Evolutionary conservation across 1,284 basidiomycete genomes (phyloP), one percentile per base, ranked within the genome.

Genomic region (Ganoderma meredithae): DNA sequence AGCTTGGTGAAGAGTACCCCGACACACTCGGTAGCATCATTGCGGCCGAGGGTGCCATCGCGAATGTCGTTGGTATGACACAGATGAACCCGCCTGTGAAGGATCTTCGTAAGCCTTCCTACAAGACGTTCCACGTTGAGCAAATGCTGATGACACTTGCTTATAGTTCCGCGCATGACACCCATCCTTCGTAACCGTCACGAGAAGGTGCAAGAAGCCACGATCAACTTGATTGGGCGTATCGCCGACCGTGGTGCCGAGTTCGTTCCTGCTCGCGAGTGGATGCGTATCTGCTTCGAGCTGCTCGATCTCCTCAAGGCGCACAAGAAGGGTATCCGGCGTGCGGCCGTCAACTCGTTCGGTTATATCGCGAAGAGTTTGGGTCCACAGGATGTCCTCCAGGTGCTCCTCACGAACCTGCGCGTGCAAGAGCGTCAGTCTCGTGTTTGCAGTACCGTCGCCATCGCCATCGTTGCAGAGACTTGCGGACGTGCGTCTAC

Each of bases 251-350:
- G 98, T 79, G 98, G 98, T 69, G 96, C 98, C 49, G 98, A 99
- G 82, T 99, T 96, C 71, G 98, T 99, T 0, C 96, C 96, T 36
- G 97, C 98, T 27, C 90, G 97, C 77, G 98, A 99, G 82, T 99
- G 97, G 97, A 99, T 99, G 98, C 93, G 98, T 77, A 99, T 99
- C 80, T 99, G 98, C 80, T 99, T 99, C 81, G 98, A 99, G 81
- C 84, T 99, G 49, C 88, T 99, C 61, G 98, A 99, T 77, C 85
- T 99, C 53, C 87, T 99, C 76, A 99, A 99, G 81, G 98, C 98
- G 9, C 98, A 99, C 84, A 99, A 99, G 85, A 98, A 98, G 83
- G 97, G 95, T 44, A 99, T 99, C 77, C 93, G 98, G 66, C 95
- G 97, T 80, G 98, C 98, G 0, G 97, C 97, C 19, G 97, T 99